A percentile compares a stretch with the other conserved stretches of the same genome.
phyloP scores from a whole-genome alignment of 2,329 filamentous ascomycete species.

The Penicillium concentricum region DNA sequence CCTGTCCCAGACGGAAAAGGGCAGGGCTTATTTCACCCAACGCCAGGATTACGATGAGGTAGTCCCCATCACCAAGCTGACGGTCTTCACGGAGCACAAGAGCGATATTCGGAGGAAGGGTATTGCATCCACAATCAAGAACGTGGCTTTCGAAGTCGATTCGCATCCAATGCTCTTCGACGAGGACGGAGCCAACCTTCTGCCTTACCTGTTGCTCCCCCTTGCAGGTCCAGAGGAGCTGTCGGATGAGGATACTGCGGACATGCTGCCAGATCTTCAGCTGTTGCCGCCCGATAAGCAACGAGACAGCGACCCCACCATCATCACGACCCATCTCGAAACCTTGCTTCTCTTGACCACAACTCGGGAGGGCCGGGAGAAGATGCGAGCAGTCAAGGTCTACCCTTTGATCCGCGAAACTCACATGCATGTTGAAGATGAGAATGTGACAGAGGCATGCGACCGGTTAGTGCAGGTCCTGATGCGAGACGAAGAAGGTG shows the following conservation, averaged over 20 bases:
- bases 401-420: constrained; percentile 88
- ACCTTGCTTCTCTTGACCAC: constrained; percentile 81
- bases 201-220: constrained; percentile 86
- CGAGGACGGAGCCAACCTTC: constrained; percentile 71
- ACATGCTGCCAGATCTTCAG: constrained; percentile 87
- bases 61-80: constrained; percentile 87
- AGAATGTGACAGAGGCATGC: constrained; percentile 77
- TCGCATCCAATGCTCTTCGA: constrained; percentile 70
- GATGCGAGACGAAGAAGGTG: constrained; percentile 73
- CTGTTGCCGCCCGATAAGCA: constrained; percentile 85
- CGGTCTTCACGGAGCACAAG: constrained; percentile 89
- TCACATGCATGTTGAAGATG: constrained; percentile 74
- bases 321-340: constrained; percentile 85
- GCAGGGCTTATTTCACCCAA: constrained; percentile 71
- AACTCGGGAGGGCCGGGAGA: constrained; percentile 70
- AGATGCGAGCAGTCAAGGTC: constrained; percentile 72
- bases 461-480: constrained; percentile 87
- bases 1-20: constrained; percentile 74
- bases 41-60: constrained; percentile 75
- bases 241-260: constrained; percentile 77
- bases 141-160: constrained; percentile 78
- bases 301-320: constrained; percentile 72
- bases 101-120: constrained; percentile 82
- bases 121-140: constrained; percentile 96
- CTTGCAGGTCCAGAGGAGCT: constrained; percentile 88